Base-by-base conservation (phyloP, 495 filamentous ascomycete genomes). In the Aspergillus saccharolyticus region DNA sequence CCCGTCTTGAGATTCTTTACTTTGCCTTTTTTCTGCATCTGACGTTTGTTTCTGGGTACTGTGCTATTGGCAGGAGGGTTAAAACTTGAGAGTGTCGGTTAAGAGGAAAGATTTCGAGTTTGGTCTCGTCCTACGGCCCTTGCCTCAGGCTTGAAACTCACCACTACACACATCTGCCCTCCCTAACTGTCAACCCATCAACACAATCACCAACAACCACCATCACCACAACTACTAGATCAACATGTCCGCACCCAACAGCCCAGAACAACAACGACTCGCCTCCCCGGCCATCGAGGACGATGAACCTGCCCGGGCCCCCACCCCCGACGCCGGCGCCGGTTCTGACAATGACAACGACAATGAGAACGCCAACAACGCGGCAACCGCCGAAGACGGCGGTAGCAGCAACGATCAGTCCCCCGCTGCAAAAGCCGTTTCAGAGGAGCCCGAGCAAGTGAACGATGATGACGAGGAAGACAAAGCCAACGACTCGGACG, bases 401-500 rank as follows among this genome's bases (percentile, higher is more conserved):
- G 60, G 61, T 18, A 59, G 54, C n/a, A 33, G 54, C 12, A 20
- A 46, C 44, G 44, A 53, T 20, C 44, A 3, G 9, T n/a, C 25
- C 25, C 25, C 25, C 3, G 25, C 25, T 9, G 4, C 25, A 28
- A 28, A 42, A 55, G 14, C 33, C 33, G 54, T 56, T n/a, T 56
- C 54, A 19, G 46, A 52, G 10, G 42, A 44, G 15, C 48, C 62
- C 14, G 59, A 62, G 1, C 58, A 54, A 22, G 53, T 56, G 1
- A 56, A 64, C 5, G 48, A 60, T 42, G 25, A 3, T 9, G 25
- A 51, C 12, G 64, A 66, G 15, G 62, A 67, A 8, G 65, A 63
- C 43, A 62, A 54, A 10, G 69, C 73, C n/a, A 78, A 69, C 19
- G 77, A 71, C n/a, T 88, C 87, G 0, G 90, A 92, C 62, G 83